Conservation (phyloP, 2,329 filamentous ascomycete genomes). For the Aspergillus pseudonomiae region DNA sequence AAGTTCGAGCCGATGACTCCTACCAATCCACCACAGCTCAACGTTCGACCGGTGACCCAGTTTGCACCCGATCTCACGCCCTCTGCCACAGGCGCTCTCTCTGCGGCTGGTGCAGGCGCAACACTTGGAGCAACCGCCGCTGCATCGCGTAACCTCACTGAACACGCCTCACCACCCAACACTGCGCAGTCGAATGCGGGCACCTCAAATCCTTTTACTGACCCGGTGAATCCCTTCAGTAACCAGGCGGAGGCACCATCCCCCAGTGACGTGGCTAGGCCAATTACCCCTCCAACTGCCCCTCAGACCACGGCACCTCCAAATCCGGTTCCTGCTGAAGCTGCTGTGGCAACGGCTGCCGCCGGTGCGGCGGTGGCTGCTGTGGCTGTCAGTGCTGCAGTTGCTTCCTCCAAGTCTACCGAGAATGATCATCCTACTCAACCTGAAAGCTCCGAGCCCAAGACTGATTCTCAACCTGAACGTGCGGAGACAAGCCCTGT, state of each 20-base stretch:
- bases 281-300: slow-evolving; percentile 13
- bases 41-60: slow-evolving; percentile 80
- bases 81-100: slow-evolving; percentile 32
- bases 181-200: slow-evolving; percentile 45
- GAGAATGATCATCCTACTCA: slow-evolving; percentile 25
- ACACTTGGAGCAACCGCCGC: slow-evolving; percentile 22
- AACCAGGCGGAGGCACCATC: slow-evolving; percentile 57
- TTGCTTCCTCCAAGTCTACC: slow-evolving; percentile 21
- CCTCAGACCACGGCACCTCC: slow-evolving; percentile 30
- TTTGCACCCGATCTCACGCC: slow-evolving; percentile 70
- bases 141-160: slow-evolving; percentile 38
- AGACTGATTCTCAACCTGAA: slow-evolving; percentile 25
- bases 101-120: slow-evolving; percentile 21
- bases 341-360: slow-evolving; percentile 45
- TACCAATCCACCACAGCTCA: slow-evolving; percentile 73
- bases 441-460: slow-evolving; percentile 25
- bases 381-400: slow-evolving; percentile 44
- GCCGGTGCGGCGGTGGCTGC: slow-evolving; percentile 42
- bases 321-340: slow-evolving; percentile 31
- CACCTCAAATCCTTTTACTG: slow-evolving; percentile 51
- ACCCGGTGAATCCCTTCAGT: slow-evolving; percentile 72
- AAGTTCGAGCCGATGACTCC: slow-evolving; percentile 43
- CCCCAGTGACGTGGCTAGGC: slow-evolving; percentile 15
- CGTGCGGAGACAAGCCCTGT: slow-evolving; percentile 28
- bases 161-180: slow-evolving; percentile 31